Base-by-base conservation (phyloP, 1,284 basidiomycete species). In the Agaricales sp. region DNA sequence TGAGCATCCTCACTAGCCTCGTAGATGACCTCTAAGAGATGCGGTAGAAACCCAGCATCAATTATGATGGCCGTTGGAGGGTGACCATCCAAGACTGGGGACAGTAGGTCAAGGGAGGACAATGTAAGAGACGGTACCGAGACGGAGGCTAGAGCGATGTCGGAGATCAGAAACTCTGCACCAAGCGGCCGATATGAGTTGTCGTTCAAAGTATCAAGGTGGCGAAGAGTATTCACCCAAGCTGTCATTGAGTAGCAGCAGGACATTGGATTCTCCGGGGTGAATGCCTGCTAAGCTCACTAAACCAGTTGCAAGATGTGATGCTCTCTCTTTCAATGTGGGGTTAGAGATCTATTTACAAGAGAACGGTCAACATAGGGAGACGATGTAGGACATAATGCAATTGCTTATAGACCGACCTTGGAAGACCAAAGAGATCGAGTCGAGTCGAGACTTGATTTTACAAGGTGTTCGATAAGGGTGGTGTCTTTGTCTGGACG, bases 381-480 rank as follows among this genome's bases (percentile, higher is more conserved):
- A 43, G n/a, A 22, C n/a, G 41, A 30, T 20, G 19, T 50, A 12
- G 47, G 22, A 45, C 56, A 44, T 53, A n/a, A n/a, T 11, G 30
- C 11, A 11, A n/a, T 35, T 35, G 8, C 30, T 35, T 35, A n/a
- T 35, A n/a, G 8, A n/a, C 30, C 11, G 8, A 87, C 87, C 65
- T 82, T 83, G 38, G 79, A 82, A 1, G 78, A 78, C 87, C 87
- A 90, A 14, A 90, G 70, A 0, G 82, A 85, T 38, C 86, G 71
- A 3, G 79, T 71, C 0, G 72, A 68, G 56, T 85, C 81, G n/a
- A 71, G 67, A 49, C 86, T 83, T 2, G 76, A 62, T 58, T 75
- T 78, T 39, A 89, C 65, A 18, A 88, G 67, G 61, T 88, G 82
- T 1, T 72, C 62, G 6, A 88, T 61, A n/a, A 82, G 67, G 54